phyloP scores from a whole-genome alignment of 768 basidiomycete species.

The Podaxis pistillaris region DNA sequence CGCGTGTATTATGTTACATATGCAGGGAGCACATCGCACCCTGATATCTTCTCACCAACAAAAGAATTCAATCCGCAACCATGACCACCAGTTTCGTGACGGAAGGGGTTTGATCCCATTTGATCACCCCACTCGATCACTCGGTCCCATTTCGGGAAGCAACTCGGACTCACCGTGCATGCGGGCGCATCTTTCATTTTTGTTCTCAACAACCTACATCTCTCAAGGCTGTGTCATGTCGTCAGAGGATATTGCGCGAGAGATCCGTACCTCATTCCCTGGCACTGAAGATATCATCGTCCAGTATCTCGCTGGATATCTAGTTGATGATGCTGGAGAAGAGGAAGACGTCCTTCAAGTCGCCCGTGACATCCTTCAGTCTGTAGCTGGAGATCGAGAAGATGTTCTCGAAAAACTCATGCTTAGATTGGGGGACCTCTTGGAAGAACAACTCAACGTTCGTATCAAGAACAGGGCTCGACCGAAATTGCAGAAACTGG shows the following conservation, averaged over 20 bases:
- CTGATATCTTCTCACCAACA: slow-evolving; percentile 13
- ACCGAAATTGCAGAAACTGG: slow-evolving; percentile 71
- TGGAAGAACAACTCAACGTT: slow-evolving; percentile 62
- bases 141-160: slow-evolving; percentile 9
- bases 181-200: not conserved
- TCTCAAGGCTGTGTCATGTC: slow-evolving; percentile 43
- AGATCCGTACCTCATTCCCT: slow-evolving; percentile 67
- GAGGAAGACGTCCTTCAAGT: slow-evolving; percentile 85
- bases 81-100: slow-evolving; percentile 1
- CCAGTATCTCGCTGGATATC: slow-evolving; percentile 84
- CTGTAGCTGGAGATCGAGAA: slow-evolving; percentile 62
- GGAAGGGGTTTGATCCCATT: slow-evolving; percentile 2
- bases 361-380: slow-evolving; percentile 70
- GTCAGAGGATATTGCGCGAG: slow-evolving; percentile 74
- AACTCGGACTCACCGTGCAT: not conserved
- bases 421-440: slow-evolving; percentile 55
- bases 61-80: slow-evolving; percentile 7
- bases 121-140: not conserved
- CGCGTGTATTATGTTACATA: not conserved
- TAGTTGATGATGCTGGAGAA: slow-evolving; percentile 85
- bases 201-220: slow-evolving; percentile 8
- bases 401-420: slow-evolving; percentile 68
- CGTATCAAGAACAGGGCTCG: slow-evolving; percentile 59
- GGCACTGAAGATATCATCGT: slow-evolving; percentile 84
- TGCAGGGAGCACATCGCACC: not conserved